These are phyloP conservation scores for Volvox africanus DNA, from an alignment of 139 green algal genomes.

Conservation along the genomic window DNA sequence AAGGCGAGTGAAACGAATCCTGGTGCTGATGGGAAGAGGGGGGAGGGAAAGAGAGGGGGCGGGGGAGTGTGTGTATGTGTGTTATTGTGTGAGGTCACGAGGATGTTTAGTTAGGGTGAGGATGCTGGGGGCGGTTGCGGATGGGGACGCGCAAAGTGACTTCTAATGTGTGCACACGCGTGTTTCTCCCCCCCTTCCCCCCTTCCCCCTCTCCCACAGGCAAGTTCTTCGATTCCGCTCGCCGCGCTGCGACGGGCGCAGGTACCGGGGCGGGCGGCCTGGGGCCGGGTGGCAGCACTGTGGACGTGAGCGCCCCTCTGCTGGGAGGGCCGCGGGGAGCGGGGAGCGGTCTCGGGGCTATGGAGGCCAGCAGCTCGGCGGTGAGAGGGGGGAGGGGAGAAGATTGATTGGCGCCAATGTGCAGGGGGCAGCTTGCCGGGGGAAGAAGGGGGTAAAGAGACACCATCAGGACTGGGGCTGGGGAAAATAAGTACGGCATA, in stretches of 20 bases:
- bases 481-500: too few species aligned
- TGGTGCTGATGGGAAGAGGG: background rate
- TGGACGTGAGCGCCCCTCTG: slow-evolving; percentile 37
- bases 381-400: background rate
- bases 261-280: background rate
- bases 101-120: too few species aligned
- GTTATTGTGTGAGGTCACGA: too few species aligned
- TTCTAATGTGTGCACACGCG: too few species aligned
- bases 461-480: background rate
- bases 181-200: background rate
- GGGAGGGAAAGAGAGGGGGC: background rate
- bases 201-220: slow-evolving; percentile 33
- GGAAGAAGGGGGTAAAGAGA: background rate
- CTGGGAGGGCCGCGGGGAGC: slow-evolving; percentile 6
- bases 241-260: slow-evolving; percentile 23
- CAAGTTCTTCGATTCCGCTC: slow-evolving; percentile 91
- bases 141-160: too few species aligned
- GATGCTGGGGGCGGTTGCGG: too few species aligned
- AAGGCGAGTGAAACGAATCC: background rate
- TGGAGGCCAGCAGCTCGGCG: slow-evolving; percentile 4
- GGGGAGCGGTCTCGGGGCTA: background rate
- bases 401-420: too few species aligned
- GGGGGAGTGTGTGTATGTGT: background rate
- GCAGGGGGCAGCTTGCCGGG: too few species aligned
- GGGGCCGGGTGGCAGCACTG: background rate